A percentile compares a stretch with the other conserved stretches of the same genome.
phyloP scores from a whole-genome alignment of 441 rosid species.

The Brassica balearica region DNA sequence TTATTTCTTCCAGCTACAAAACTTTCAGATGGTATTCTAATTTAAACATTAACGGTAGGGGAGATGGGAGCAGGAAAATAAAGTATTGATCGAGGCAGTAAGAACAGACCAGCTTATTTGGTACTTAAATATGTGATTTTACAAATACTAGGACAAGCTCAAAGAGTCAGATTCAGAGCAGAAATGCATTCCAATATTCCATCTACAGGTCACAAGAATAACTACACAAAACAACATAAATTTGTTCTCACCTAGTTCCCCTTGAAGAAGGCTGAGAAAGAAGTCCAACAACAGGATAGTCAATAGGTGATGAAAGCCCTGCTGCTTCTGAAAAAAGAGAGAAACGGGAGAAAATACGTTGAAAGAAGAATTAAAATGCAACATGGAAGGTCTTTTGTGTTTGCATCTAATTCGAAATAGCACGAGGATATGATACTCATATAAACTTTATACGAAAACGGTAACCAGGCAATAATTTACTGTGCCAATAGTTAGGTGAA shows the following conservation, averaged over 20 bases:
- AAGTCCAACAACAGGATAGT: constrained; percentile 64
- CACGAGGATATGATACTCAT: constrained; percentile 21
- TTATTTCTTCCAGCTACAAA: not conserved
- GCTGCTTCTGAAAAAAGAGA: constrained; percentile 56
- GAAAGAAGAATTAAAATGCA: constrained; percentile 30
- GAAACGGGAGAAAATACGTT: constrained; percentile 27
- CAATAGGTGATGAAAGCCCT: constrained; percentile 56
- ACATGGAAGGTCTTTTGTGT: constrained; percentile 18
- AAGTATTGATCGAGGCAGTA: not conserved
- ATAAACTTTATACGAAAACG: not conserved
- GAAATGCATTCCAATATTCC: constrained; percentile 12
- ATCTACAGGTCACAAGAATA: constrained; percentile 16
- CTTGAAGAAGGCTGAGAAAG: constrained; percentile 64
- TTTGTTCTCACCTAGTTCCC: constrained; percentile 55
- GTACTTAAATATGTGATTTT: constrained; percentile 23
- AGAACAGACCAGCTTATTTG: constrained; percentile 15
- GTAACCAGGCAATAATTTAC: constrained; percentile 18
- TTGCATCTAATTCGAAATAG: constrained; percentile 25
- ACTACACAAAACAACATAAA: constrained; percentile 17
- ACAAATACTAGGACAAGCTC: constrained; percentile 32
- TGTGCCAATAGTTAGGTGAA: constrained; percentile 25
- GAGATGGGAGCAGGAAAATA: constrained; percentile 20
- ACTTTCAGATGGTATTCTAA: constrained; percentile 15
- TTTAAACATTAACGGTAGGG: constrained; percentile 16
- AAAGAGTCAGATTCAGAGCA: constrained; percentile 17